Evolutionary conservation across 371 early-diverging fungal genomes (phyloP).

Genomic region (Mucor sp.): DNA sequence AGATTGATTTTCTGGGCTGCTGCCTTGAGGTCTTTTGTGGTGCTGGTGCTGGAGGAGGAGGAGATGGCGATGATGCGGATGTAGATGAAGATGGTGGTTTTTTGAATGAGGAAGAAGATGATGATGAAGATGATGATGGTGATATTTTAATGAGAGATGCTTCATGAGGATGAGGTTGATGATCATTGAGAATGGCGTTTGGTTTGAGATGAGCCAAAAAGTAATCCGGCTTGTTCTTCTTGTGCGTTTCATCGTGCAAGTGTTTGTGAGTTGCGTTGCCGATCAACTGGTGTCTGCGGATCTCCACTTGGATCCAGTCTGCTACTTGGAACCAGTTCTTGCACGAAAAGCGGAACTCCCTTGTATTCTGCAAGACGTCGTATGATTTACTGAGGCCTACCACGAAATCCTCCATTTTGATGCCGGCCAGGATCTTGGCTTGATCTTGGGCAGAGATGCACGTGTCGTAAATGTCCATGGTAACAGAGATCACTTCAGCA

Average conservation of each 20-base stretch:
- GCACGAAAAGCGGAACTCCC: slow-evolving; percentile 26
- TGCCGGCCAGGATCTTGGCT: slow-evolving; percentile 19
- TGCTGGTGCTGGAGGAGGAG: not conserved
- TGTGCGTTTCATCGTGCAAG: not conserved
- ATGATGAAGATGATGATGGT: not conserved
- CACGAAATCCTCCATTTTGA: slow-evolving; percentile 21
- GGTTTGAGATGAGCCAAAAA: slow-evolving; percentile 28
- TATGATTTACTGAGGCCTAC: slow-evolving; percentile 23
- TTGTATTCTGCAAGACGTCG: slow-evolving; percentile 24
- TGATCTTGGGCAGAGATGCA: slow-evolving; percentile 19
- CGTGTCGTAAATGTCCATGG: slow-evolving; percentile 27
- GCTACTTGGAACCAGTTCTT: slow-evolving; percentile 36
- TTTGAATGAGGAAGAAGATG: not conserved
- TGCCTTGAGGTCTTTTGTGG: not conserved
- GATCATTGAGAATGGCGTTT: slow-evolving; percentile 8
- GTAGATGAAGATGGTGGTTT: not conserved
- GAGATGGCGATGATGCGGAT: not conserved
- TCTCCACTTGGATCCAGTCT: slow-evolving; percentile 37
- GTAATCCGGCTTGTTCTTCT: slow-evolving; percentile 15
- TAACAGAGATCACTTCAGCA: slow-evolving; percentile 33
- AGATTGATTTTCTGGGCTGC: slow-evolving; percentile 13
- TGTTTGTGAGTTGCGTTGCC: not conserved
- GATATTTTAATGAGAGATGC: not conserved
- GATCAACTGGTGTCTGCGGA: slow-evolving; percentile 21
- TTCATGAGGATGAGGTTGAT: slow-evolving; percentile 9